Evolutionary conservation across 225 moss, liverwort and hornwort species (phyloP), one percentile per base, ranked within the genome.

Genomic region (Ulota crispa): DNA sequence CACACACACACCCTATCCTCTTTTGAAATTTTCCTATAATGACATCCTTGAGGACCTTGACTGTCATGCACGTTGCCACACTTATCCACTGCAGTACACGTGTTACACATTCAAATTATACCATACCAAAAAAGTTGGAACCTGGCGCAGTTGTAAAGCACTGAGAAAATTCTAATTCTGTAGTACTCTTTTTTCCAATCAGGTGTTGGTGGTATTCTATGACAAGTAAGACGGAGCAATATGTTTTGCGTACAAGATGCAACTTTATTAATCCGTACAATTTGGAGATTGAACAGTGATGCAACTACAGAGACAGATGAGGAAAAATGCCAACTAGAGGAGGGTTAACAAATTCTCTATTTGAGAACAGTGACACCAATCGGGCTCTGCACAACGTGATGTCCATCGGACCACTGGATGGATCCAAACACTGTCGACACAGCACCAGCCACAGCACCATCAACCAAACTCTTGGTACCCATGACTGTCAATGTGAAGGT

Each of bases 331-430:
- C 28, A 68, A 68, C 19, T 50, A 18, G 50, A 26, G 21, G 27
- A 6, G 31, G 24, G 11, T 59, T 11, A 6, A 62, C 63, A 24
- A 9, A 4, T 3, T 26, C 20, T 15, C 71, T 77, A 75, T 37
- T 57, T 86, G 34, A 54, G 52, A 5, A 81, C 9, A 61, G 69
- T 70, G 12, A 78, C 50, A 9, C 55, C 63, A 59, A 87, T 70
- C 3, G 75, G 81, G 47, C 87, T 87, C 59, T 75, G 78, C 39
- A 87, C 87, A 45, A 78, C 78, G 64, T 87, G 78, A 7, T 56
- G 77, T 27, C 81, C 84, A 83, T 87, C 78, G 5, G 70, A 78
- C 87, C 87, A 87, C 55, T 50, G 63, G 26, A 78, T 8, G 7
- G 63, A 81, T 12, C 78, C 87, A 5, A 87, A 87, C 47, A 57